phyloP scores from a whole-genome alignment of 306 rosid species.

The Mimosa pudica region DNA sequence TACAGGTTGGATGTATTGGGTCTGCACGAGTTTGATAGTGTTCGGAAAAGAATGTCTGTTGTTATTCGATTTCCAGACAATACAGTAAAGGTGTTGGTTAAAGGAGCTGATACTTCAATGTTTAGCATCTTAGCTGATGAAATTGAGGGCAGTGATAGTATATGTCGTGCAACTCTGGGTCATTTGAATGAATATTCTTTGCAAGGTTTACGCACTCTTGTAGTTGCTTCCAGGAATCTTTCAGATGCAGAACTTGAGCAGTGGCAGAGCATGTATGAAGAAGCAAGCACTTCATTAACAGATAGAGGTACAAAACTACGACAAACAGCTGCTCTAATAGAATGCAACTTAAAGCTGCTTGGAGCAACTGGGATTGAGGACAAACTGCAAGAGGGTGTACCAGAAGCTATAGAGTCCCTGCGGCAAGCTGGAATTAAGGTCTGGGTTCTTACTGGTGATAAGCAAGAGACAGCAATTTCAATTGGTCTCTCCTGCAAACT shows the following conservation, averaged over 20 bases:
- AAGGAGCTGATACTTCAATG: slow-evolving; percentile 96
- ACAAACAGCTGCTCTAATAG: slow-evolving; percentile 76
- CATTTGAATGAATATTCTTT: slow-evolving; percentile 85
- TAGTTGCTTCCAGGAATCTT: slow-evolving; percentile 80
- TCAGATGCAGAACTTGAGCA: slow-evolving; percentile 70
- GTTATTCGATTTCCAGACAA: slow-evolving; percentile 86
- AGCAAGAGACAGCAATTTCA: slow-evolving; percentile 98
- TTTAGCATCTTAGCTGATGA: slow-evolving; percentile 62
- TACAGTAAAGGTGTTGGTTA: slow-evolving; percentile 83
- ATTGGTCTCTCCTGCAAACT: slow-evolving; percentile 94
- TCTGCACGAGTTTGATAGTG: slow-evolving; percentile 94
- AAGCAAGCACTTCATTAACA: slow-evolving; percentile 87
- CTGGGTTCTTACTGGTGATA: slow-evolving; percentile 99
- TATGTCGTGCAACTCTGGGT: slow-evolving; percentile 54
- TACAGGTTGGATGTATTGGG: slow-evolving; percentile 96
- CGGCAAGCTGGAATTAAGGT: slow-evolving; percentile 98
- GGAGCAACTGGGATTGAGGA: slow-evolving; percentile 98
- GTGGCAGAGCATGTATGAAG: slow-evolving; percentile 87
- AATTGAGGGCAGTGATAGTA: slow-evolving; percentile 37
- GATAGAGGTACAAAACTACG: slow-evolving; percentile 76
- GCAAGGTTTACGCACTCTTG: slow-evolving; percentile 89
- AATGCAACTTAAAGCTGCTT: slow-evolving; percentile 73
- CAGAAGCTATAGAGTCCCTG: slow-evolving; percentile 87
- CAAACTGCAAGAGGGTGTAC: slow-evolving; percentile 97
- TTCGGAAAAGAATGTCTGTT: slow-evolving; percentile 96